A percentile compares a stretch with the other conserved stretches of the same genome.
Conservation (phyloP, 2,329 filamentous ascomycete species). For the Hymenoscyphus infarciens region DNA sequence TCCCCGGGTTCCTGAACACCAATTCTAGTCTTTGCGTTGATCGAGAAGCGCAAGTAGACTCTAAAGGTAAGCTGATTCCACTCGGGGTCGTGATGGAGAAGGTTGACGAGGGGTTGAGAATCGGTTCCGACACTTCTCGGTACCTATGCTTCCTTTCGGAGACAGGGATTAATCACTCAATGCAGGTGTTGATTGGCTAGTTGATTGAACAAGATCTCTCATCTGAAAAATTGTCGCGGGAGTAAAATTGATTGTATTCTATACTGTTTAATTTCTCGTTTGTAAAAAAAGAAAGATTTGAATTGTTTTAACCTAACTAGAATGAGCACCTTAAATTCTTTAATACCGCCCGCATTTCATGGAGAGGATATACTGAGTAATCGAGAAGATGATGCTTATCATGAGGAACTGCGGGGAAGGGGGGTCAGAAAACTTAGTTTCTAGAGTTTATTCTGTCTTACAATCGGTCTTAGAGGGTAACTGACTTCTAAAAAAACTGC, state of each 20-base stretch:
- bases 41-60: not conserved
- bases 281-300: not conserved
- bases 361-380: not conserved
- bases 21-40: no score
- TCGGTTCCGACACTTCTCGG: not conserved
- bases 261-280: no score
- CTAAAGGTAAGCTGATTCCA: not conserved
- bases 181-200: no score
- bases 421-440: not conserved
- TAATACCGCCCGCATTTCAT: no score
- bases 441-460: not conserved
- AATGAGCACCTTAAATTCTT: not conserved
- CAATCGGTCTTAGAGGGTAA: constrained; percentile 2
- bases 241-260: no score
- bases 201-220: no score
- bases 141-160: not conserved
- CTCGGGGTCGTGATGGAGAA: not conserved
- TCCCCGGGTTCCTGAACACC: not conserved
- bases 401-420: not conserved
- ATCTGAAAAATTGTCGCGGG: no score
- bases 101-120: not conserved
- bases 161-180: not conserved
- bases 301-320: not conserved
- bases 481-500: not conserved
- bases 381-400: not conserved